Conservation (phyloP, 768 basidiomycete species). For the Boletus speciosus region DNA sequence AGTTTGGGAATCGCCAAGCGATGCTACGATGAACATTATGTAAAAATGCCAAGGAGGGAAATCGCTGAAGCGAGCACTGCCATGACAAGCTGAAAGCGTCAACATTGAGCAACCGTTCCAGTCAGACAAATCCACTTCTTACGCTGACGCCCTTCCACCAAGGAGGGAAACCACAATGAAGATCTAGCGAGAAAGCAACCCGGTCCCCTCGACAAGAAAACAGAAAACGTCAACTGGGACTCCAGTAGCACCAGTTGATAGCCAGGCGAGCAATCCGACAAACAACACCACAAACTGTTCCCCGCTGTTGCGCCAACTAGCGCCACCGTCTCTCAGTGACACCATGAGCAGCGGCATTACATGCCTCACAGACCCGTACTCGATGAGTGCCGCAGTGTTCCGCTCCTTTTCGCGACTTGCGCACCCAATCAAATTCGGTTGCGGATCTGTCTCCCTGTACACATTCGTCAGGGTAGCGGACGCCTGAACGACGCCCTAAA, state of each 20-base stretch:
- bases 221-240: background rate
- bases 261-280: background rate
- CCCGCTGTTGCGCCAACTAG: conserved; percentile 10
- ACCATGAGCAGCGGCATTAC: conserved; percentile 28
- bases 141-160: conserved; percentile 4
- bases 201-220: conserved; percentile 1
- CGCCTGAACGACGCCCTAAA: conserved; percentile 50
- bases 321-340: conserved; percentile 26
- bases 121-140: background rate
- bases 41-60: background rate
- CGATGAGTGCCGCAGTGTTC: conserved; percentile 24
- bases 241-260: background rate
- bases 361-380: conserved; percentile 33
- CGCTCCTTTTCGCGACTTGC: conserved; percentile 30
- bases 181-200: background rate
- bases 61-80: background rate
- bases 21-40: background rate
- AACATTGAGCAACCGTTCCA: background rate
- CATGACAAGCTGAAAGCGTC: background rate
- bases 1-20: background rate
- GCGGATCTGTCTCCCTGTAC: conserved; percentile 14
- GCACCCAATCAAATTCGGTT: conserved; percentile 45
- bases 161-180: background rate
- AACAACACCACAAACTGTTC: conserved; percentile 5
- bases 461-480: conserved; percentile 35